phyloP scores from a whole-genome alignment of 2,329 filamentous ascomycete genomes.

The Fusarium nelsonii region DNA sequence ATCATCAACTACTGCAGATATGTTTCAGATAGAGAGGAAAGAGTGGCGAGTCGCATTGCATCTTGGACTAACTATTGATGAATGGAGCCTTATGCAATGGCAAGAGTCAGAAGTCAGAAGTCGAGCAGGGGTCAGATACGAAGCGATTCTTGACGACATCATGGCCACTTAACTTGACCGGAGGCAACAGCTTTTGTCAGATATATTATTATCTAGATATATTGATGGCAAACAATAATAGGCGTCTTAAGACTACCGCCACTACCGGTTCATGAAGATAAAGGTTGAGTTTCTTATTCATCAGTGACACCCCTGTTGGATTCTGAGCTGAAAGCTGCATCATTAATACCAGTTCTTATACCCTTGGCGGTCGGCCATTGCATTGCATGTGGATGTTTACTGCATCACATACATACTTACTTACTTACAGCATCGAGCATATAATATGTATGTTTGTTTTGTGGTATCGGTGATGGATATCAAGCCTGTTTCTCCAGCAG shows the following conservation, averaged over 20 bases:
- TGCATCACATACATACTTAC: too few species aligned
- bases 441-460: not conserved
- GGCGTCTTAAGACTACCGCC: not conserved
- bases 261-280: constrained; percentile 29
- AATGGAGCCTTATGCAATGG: not conserved
- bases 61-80: constrained; percentile 16
- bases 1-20: constrained; percentile 8
- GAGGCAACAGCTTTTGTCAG: not conserved
- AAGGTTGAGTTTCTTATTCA: constrained; percentile 4
- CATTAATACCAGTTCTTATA: not conserved
- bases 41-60: constrained; percentile 9
- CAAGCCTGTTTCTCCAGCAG: constrained; percentile 10
- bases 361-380: not conserved
- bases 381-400: not conserved
- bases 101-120: constrained; percentile 8
- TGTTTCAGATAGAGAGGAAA: constrained; percentile 31
- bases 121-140: constrained; percentile 12
- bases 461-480: constrained; percentile 10
- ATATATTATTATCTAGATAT: not conserved
- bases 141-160: constrained; percentile 8
- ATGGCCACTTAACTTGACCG: constrained; percentile 12
- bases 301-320: not conserved
- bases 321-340: constrained; percentile 12
- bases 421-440: too few species aligned
- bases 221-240: constrained; percentile 4